Evolutionary conservation across 192 early-diverging fungal species (phyloP).

Genomic region (Podila epicladia): DNA sequence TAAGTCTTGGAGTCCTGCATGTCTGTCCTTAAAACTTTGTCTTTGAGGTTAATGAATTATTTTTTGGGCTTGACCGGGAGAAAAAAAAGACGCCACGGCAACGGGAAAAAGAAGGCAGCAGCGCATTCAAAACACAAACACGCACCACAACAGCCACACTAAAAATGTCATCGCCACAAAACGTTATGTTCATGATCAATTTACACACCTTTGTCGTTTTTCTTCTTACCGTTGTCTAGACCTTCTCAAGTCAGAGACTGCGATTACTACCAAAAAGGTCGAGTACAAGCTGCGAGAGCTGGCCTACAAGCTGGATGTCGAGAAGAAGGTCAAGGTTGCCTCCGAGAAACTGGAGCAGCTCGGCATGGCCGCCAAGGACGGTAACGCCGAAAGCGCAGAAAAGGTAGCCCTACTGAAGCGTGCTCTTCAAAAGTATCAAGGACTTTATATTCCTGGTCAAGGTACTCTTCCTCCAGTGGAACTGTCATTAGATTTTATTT

Average conservation of each 20-base stretch:
- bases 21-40: constrained; percentile 10
- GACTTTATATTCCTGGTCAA: constrained; percentile 79
- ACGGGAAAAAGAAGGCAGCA: constrained; percentile 22
- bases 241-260: constrained; percentile 68
- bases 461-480: constrained; percentile 3
- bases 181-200: no score
- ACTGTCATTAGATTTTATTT: not conserved
- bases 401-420: constrained; percentile 77
- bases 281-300: constrained; percentile 88
- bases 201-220: no score
- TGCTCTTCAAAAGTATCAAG: constrained; percentile 86
- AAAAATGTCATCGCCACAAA: no score
- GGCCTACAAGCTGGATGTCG: constrained; percentile 91
- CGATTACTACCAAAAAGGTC: constrained; percentile 73
- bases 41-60: constrained; percentile 24
- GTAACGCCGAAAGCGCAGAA: constrained; percentile 71
- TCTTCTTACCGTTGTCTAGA: constrained; percentile 56
- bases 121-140: constrained; percentile 11
- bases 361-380: constrained; percentile 58
- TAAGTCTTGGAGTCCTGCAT: no score
- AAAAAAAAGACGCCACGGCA: not conserved
- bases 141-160: no score
- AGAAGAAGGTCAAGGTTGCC: constrained; percentile 88
- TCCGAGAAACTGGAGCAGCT: constrained; percentile 77
- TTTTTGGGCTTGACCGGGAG: constrained; percentile 25